Percentiles rank a stretch among this genome's conserved stretches.
These are phyloP conservation scores for Neurospora intermedia DNA, from an alignment of 495 filamentous ascomycete genomes.

Conservation along the genomic window DNA sequence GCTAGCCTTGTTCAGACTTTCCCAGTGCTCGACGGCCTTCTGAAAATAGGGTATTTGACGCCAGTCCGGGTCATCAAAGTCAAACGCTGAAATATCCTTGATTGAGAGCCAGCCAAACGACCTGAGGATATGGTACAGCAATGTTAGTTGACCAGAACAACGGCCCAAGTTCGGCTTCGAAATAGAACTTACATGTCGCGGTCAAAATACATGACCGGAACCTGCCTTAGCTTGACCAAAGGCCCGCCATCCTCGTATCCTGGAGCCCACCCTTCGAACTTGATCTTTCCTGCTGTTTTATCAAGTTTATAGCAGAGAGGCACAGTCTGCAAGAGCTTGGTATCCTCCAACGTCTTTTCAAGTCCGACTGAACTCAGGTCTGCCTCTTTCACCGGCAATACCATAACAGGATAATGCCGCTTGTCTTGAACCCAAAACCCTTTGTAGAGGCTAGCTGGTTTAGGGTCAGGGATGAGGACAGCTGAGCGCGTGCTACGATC, in stretches of 20 bases:
- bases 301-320: constrained; percentile 30
- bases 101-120: constrained; percentile 20
- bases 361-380: constrained; percentile 21
- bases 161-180: neutral
- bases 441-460: constrained; percentile 22
- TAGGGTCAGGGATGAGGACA: constrained; percentile 8
- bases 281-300: neutral
- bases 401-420: constrained; percentile 26
- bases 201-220: constrained; percentile 36
- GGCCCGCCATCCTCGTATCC: constrained; percentile 30
- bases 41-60: constrained; percentile 6
- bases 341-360: constrained; percentile 17
- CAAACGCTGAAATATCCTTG: constrained; percentile 12
- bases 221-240: constrained; percentile 23
- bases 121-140: constrained; percentile 2
- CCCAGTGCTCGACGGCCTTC: constrained; percentile 11
- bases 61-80: constrained; percentile 15
- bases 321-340: constrained; percentile 21
- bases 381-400: constrained; percentile 28
- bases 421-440: constrained; percentile 20
- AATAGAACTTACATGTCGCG: constrained; percentile 7
- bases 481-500: constrained; percentile 1
- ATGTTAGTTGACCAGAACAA: constrained; percentile 3
- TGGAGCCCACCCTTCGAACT: constrained; percentile 29
- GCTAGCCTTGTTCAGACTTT: neutral